A percentile compares a stretch with the other conserved stretches of the same genome.
phyloP scores from a whole-genome alignment of 192 early-diverging fungal genomes.

The Coemansia sp. region DNA sequence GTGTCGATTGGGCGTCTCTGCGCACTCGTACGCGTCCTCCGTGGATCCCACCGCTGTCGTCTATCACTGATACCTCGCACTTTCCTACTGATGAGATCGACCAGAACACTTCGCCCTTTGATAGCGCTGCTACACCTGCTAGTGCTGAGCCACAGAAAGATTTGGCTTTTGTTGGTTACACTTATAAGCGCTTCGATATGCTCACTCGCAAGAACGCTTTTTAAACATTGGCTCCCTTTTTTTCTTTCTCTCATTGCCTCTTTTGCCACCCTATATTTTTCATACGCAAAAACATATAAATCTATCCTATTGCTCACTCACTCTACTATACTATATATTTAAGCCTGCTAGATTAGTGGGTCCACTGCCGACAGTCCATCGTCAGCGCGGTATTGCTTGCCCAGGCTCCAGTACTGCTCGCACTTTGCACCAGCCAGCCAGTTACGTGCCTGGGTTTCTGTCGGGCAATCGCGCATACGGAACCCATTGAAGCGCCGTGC shows the following conservation, averaged over 20 bases:
- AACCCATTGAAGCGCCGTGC: slow-evolving; percentile 77
- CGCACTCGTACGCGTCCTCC: slow-evolving; percentile 77
- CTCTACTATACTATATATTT: background rate
- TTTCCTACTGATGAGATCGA: slow-evolving; percentile 95
- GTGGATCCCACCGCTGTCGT: slow-evolving; percentile 84
- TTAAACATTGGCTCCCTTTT: slow-evolving; percentile 12
- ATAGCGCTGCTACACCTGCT: slow-evolving; percentile 16
- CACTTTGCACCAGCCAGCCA: slow-evolving; percentile 65
- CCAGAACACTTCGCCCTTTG: slow-evolving; percentile 59
- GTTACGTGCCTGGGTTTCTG: slow-evolving; percentile 69
- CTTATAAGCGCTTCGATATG: slow-evolving; percentile 91
- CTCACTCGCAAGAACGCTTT: slow-evolving; percentile 68
- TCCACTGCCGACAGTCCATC: slow-evolving; percentile 21
- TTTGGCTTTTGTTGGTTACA: slow-evolving; percentile 98
- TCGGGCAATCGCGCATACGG: slow-evolving; percentile 62
- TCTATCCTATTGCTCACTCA: background rate
- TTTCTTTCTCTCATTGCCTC: background rate
- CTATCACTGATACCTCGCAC: slow-evolving; percentile 97
- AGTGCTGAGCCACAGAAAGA: slow-evolving; percentile 70
- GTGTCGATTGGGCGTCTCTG: slow-evolving; percentile 87
- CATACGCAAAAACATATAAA: background rate
- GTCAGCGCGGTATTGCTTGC: slow-evolving; percentile 44
- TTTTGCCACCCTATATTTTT: background rate
- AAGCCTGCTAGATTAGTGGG: slow-evolving; percentile 9
- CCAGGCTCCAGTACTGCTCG: slow-evolving; percentile 89